Conservation (phyloP, 1,284 basidiomycete species). For the Malassezia arunalokei region DNA sequence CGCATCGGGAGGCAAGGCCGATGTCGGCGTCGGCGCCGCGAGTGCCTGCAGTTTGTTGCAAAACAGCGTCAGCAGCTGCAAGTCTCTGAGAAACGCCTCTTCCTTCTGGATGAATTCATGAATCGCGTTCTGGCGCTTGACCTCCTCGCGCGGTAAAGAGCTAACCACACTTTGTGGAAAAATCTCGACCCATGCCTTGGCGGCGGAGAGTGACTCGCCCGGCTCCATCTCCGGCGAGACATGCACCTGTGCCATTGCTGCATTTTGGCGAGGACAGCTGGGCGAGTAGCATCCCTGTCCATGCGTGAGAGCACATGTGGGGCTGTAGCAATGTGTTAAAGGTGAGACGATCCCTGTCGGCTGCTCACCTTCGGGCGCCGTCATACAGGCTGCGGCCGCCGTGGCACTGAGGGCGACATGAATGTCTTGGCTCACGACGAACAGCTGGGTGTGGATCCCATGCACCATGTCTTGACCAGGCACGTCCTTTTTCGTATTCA, state of each 20-base stretch:
- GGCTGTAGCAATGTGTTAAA: conserved; percentile 92
- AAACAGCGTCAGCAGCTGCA: conserved; percentile 61
- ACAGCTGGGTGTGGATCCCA: neutral
- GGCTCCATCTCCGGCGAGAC: neutral
- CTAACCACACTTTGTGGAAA: conserved; percentile 59
- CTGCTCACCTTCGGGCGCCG: conserved; percentile 57
- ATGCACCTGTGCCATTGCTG: neutral
- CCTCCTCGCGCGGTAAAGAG: conserved; percentile 62
- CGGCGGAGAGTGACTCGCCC: neutral
- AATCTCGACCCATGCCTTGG: conserved; percentile 61
- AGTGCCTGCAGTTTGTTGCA: conserved; percentile 17
- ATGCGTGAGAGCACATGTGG: conserved; percentile 61
- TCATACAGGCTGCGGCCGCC: conserved; percentile 10
- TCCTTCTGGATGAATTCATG: conserved; percentile 82
- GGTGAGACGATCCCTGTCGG: conserved; percentile 93
- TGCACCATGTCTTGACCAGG: neutral
- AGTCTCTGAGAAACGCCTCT: conserved; percentile 75
- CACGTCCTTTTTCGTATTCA: conserved; percentile 12
- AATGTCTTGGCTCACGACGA: neutral
- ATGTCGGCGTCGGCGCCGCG: neutral
- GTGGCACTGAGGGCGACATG: neutral
- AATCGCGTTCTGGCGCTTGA: conserved; percentile 77
- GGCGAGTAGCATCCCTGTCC: conserved; percentile 23
- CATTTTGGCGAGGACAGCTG: conserved; percentile 21
- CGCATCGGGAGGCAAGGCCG: neutral